Percentiles rank a stretch among this genome's conserved stretches.
Conservation (phyloP, 2,329 filamentous ascomycete genomes). For the Colletotrichum navitas region DNA sequence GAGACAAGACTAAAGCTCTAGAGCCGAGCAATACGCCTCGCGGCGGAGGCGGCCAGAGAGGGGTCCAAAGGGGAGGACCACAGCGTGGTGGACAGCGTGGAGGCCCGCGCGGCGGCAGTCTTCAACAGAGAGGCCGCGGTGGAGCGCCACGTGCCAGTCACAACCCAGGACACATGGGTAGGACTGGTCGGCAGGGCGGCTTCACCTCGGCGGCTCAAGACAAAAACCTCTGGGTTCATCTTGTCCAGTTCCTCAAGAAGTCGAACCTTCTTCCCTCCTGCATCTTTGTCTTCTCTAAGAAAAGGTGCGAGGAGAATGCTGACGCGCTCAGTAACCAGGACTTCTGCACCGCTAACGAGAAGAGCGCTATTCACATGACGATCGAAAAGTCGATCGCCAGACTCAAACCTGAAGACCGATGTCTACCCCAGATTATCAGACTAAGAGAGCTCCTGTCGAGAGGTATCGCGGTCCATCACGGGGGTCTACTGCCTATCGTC, state of each 20-base stretch:
- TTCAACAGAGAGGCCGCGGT: slow-evolving; percentile 67
- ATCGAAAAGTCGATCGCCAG: slow-evolving; percentile 95
- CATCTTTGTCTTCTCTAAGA: slow-evolving; percentile 99
- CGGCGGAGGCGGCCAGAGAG: slow-evolving; percentile 53
- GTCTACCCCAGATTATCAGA: slow-evolving; percentile 91
- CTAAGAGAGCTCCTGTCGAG: slow-evolving; percentile 86
- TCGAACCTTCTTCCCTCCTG: slow-evolving; percentile 89
- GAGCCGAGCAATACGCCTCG: slow-evolving; percentile 50
- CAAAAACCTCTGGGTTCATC: slow-evolving; percentile 95
- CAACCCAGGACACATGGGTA: slow-evolving; percentile 86
- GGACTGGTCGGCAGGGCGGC: slow-evolving; percentile 86
- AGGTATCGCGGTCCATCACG: slow-evolving; percentile 96
- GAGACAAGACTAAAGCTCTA: slow-evolving; percentile 77
- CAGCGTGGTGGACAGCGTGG: slow-evolving; percentile 59
- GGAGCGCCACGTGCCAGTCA: slow-evolving; percentile 72
- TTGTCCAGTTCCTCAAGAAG: slow-evolving; percentile 92
- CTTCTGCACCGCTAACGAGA: slow-evolving; percentile 92
- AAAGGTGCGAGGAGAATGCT: slow-evolving; percentile 96
- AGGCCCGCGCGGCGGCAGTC: slow-evolving; percentile 65
- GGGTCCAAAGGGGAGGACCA: slow-evolving; percentile 51
- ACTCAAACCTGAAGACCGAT: slow-evolving; percentile 88
- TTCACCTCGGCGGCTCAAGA: slow-evolving; percentile 93
- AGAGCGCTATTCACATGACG: slow-evolving; percentile 97
- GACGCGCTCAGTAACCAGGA: slow-evolving; percentile 95
- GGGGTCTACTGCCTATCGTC: slow-evolving; percentile 92